Evolutionary conservation across 2,329 filamentous ascomycete genomes (phyloP).

Genomic region (Colletotrichum filicis): DNA sequence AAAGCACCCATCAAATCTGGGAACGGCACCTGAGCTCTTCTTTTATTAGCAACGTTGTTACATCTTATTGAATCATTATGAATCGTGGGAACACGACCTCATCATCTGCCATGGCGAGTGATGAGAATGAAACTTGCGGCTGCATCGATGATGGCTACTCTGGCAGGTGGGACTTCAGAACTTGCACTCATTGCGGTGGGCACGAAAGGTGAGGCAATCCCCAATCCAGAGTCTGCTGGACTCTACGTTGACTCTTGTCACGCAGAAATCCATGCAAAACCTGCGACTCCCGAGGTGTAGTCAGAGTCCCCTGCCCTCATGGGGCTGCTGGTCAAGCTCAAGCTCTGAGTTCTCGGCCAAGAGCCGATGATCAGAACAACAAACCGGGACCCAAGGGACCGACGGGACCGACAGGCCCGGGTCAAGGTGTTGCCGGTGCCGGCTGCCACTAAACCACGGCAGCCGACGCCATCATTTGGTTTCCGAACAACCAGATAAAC

Average conservation of each 20-base stretch:
- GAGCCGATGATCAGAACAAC: constrained; percentile 2
- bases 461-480: not conserved
- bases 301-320: constrained; percentile 31
- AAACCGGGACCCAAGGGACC: constrained; percentile 12
- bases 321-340: constrained; percentile 2
- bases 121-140: constrained; percentile 33
- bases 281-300: constrained; percentile 24
- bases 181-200: constrained; percentile 25
- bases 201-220: constrained; percentile 5
- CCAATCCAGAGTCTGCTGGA: not conserved
- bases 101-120: not conserved
- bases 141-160: constrained; percentile 35
- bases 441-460: not conserved
- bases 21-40: not conserved
- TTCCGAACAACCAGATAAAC: not conserved
- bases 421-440: constrained; percentile 19
- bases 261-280: constrained; percentile 14
- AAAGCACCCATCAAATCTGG: not conserved
- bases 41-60: not conserved
- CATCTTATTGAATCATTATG: too few species aligned
- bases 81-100: not conserved
- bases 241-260: not conserved
- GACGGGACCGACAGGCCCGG: constrained; percentile 6
- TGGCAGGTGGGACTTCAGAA: constrained; percentile 30
- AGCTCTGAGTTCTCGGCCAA: not conserved